Percentiles rank a stretch among this genome's conserved stretches.
These are phyloP conservation scores for Suillus discolor DNA, from an alignment of 768 basidiomycete genomes.

Conservation along the genomic window DNA sequence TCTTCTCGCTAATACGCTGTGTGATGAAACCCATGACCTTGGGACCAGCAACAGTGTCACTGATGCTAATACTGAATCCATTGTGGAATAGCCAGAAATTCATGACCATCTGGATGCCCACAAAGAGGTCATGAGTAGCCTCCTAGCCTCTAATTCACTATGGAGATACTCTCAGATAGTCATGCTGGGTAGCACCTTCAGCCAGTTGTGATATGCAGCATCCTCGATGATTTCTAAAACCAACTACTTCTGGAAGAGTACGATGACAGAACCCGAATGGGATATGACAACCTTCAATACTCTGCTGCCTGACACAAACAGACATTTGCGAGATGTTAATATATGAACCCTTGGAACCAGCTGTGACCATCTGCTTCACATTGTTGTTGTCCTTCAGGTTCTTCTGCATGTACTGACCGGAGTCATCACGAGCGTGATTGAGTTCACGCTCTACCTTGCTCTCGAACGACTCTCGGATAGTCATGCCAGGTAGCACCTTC, in stretches of 20 bases:
- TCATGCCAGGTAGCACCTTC: constrained; percentile 96
- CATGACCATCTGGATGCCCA: constrained; percentile 91
- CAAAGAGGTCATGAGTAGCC: too few relatives aligned
- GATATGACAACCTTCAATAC: constrained; percentile 96
- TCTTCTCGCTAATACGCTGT: constrained; percentile 77
- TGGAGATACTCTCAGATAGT: too few relatives aligned
- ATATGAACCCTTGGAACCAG: constrained; percentile 97
- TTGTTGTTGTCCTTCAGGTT: constrained; percentile 99
- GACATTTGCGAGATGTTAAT: constrained; percentile 99
- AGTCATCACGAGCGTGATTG: constrained; percentile 92
- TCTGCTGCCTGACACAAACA: constrained; percentile 97
- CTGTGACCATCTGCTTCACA: constrained; percentile 99
- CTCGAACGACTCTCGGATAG: constrained; percentile 98
- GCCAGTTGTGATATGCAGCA: too few relatives aligned
- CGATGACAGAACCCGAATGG: constrained; percentile 98
- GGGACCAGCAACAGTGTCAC: constrained; percentile 94
- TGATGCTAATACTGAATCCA: constrained; percentile 98
- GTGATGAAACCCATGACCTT: constrained; percentile 88
- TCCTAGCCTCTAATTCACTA: too few relatives aligned
- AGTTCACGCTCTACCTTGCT: constrained; percentile 87
- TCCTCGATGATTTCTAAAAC: too few relatives aligned
- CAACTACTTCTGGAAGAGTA: constrained; percentile 67
- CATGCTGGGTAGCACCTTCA: too few relatives aligned
- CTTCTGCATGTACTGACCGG: constrained; percentile 94
- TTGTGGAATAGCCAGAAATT: constrained; percentile 99